Evolutionary conservation across 331 rosid genomes (phyloP).

Genomic region (Malus hybrid): DNA sequence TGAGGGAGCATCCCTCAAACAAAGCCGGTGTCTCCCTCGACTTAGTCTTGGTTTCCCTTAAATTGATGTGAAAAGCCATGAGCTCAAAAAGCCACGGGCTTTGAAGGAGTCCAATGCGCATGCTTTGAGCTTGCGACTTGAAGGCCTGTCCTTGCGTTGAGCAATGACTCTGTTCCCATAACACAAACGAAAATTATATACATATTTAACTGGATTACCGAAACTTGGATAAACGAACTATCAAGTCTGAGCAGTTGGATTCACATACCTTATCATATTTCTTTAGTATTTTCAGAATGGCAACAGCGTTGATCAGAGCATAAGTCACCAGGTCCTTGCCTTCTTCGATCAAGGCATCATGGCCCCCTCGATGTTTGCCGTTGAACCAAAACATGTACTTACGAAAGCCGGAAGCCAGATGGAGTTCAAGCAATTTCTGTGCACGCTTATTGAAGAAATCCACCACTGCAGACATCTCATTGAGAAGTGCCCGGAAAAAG

Average conservation of each 20-base stretch:
- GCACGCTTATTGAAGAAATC: constrained; percentile 77
- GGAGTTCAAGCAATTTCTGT: constrained; percentile 57
- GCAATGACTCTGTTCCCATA: constrained; percentile 62
- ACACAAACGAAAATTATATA: constrained; percentile 1
- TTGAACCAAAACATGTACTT: constrained; percentile 57
- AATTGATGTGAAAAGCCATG: constrained; percentile 77
- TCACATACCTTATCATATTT: constrained; percentile 76
- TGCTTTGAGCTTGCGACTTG: constrained; percentile 72
- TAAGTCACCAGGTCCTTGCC: constrained; percentile 75
- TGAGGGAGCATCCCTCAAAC: constrained; percentile 58
- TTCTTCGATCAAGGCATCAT: constrained; percentile 45
- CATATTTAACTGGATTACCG: not conserved
- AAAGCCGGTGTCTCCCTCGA: constrained; percentile 28
- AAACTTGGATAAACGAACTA: not conserved
- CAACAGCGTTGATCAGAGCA: constrained; percentile 75
- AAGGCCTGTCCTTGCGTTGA: constrained; percentile 90
- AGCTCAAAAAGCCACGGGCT: constrained; percentile 95
- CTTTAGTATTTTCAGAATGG: constrained; percentile 73
- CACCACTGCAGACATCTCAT: constrained; percentile 72
- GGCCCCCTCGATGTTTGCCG: constrained; percentile 37
- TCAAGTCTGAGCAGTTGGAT: not conserved
- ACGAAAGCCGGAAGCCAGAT: constrained; percentile 74
- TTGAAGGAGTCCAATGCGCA: constrained; percentile 80
- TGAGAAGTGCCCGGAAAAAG: constrained; percentile 79
- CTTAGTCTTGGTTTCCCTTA: constrained; percentile 40